phyloP scores from a whole-genome alignment of 2,329 filamentous ascomycete species.

The Trichophyton schoenleinii region DNA sequence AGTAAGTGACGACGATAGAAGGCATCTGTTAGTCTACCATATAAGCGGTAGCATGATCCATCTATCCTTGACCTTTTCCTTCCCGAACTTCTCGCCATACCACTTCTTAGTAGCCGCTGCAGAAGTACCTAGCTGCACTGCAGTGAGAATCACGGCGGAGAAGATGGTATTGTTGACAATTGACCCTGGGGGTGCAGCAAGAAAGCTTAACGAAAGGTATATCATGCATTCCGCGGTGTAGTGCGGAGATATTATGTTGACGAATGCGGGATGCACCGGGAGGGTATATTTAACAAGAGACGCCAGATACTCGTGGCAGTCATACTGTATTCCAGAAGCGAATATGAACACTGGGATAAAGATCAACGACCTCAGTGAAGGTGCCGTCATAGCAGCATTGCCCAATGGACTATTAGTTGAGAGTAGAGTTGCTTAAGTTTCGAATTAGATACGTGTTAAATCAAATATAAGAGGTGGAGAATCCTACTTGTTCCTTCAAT shows the following conservation, averaged over 20 bases:
- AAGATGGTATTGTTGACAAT: constrained; percentile 61
- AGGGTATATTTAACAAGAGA: constrained; percentile 70
- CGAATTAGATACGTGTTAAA: not conserved
- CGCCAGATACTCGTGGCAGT: constrained; percentile 58
- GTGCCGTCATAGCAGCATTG: constrained; percentile 29
- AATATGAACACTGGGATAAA: constrained; percentile 53
- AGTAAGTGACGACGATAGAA: constrained; percentile 4
- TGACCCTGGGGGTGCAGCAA: constrained; percentile 56
- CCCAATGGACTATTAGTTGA: constrained; percentile 8
- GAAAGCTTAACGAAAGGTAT: constrained; percentile 64
- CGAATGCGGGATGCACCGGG: constrained; percentile 61
- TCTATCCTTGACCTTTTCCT: constrained; percentile 46
- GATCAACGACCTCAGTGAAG: constrained; percentile 41
- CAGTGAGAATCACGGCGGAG: constrained; percentile 59
- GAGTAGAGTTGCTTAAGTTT: constrained; percentile 8
- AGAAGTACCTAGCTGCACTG: constrained; percentile 67
- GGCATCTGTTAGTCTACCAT: not conserved
- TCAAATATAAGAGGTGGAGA: not conserved
- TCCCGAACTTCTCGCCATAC: constrained; percentile 66
- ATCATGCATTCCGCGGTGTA: constrained; percentile 81
- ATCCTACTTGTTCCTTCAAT: constrained; percentile 61
- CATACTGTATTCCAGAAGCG: constrained; percentile 61
- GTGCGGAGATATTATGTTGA: constrained; percentile 66
- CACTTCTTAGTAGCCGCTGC: constrained; percentile 65
- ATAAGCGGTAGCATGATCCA: constrained; percentile 63